These are phyloP conservation scores for Vaccinium darrowii DNA, from an alignment of 148 eudicot genomes.

Conservation along the genomic window DNA sequence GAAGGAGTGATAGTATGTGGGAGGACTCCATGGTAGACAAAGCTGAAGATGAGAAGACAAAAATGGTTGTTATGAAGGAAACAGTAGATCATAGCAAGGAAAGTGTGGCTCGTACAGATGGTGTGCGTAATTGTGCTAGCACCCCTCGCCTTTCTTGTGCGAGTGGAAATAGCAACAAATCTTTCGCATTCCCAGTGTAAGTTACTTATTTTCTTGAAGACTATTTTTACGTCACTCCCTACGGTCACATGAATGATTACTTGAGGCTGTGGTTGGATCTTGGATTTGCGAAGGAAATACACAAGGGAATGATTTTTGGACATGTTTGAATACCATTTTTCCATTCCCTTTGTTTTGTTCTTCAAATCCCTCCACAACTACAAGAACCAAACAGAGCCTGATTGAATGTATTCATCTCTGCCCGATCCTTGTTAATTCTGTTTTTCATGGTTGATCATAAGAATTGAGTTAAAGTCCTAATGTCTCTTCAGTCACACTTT, in stretches of 20 bases:
- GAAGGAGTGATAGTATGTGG: conserved; percentile 15
- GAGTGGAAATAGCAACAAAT: conserved; percentile 37
- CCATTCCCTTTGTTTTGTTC: background rate
- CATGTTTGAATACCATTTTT: background rate
- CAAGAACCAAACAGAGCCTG: background rate
- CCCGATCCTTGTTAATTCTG: background rate
- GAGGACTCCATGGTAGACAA: background rate
- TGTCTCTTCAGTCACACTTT: background rate
- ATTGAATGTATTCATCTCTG: background rate
- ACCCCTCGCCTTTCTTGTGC: conserved; percentile 31
- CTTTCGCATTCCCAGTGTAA: conserved; percentile 59
- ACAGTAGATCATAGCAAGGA: background rate
- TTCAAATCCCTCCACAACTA: background rate
- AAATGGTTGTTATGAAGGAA: background rate
- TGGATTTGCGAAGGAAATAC: background rate
- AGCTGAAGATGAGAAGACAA: conserved; percentile 2
- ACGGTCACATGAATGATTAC: background rate
- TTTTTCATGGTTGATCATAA: background rate
- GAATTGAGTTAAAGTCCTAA: background rate
- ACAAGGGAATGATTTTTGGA: background rate
- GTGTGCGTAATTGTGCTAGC: conserved; percentile 20
- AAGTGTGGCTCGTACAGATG: conserved; percentile 9
- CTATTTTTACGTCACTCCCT: background rate
- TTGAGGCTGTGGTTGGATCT: background rate
- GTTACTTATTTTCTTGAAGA: conserved; percentile 8